A percentile compares a stretch with the other conserved stretches of the same genome.
Evolutionary conservation across 106 monocot genomes (phyloP).

Genomic region (Vanilla planifolia): DNA sequence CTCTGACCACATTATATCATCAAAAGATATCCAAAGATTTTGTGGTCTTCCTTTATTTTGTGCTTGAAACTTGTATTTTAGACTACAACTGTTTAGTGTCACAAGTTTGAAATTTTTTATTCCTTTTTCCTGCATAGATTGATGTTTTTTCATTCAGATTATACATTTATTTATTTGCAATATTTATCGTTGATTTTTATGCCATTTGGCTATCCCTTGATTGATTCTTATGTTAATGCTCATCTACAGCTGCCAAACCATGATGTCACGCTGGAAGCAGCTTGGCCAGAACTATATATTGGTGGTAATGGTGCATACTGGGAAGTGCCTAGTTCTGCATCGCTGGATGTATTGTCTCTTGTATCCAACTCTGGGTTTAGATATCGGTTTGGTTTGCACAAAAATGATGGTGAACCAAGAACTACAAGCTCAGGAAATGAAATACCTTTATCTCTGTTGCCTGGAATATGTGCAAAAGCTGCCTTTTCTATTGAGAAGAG

Average conservation of each 20-base stretch:
- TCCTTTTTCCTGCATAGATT: too few species aligned
- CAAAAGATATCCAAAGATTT: too few species aligned
- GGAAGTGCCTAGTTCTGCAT: slow-evolving; percentile 65
- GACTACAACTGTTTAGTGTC: too few species aligned
- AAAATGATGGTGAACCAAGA: slow-evolving; percentile 55
- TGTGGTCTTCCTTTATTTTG: not conserved
- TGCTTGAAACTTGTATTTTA: not conserved
- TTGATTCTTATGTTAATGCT: not conserved
- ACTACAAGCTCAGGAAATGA: slow-evolving; percentile 22
- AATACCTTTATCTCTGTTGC: slow-evolving; percentile 44
- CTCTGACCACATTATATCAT: too few species aligned
- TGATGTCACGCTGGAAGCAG: slow-evolving; percentile 80
- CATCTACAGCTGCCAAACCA: slow-evolving; percentile 63
- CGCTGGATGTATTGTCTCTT: slow-evolving; percentile 60
- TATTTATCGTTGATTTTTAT: not conserved
- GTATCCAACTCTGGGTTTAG: slow-evolving; percentile 62
- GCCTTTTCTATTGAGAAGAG: slow-evolving; percentile 76
- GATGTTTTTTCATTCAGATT: not conserved
- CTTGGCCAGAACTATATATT: slow-evolving; percentile 61
- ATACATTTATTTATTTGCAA: not conserved
- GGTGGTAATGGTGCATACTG: slow-evolving; percentile 69
- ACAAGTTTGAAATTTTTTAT: too few species aligned
- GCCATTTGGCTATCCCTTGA: not conserved
- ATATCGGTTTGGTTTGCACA: slow-evolving; percentile 74
- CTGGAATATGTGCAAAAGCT: slow-evolving; percentile 76